Base-by-base conservation (phyloP, 2,329 filamentous ascomycete species). In the Thermochaetoides dissita region DNA sequence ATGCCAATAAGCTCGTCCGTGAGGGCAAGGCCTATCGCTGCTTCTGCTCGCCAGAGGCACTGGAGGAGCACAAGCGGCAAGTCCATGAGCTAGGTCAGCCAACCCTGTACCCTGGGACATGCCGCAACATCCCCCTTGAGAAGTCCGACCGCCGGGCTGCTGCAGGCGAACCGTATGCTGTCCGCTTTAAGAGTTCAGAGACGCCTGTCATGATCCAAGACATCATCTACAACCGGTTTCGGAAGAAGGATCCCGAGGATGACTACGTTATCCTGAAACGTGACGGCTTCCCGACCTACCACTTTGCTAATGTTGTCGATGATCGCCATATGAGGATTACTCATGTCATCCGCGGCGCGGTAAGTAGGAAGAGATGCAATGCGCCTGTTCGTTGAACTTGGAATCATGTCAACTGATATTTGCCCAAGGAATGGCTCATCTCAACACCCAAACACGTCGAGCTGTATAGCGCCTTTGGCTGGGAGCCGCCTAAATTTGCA, bases 321-420 rank as follows among this genome's bases (percentile, higher is more conserved):
- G 91, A 98, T 56, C 85, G 95, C 59, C 68, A 82, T 46, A 98
- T 98, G 91, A 67, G 84, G 46, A 93, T 98, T 51, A 95, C 88
- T 0, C 89, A 96, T 60, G 91, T 98, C 10, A 84, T 98, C 45
- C 79, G 91, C 35, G 91, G 89, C 41, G 81, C 82, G 28, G 80
- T 83, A 62, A 54, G 72, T 61, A 24, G 17, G 17, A 24, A 5
- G 17, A 24, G 17, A 24, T 3, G 3, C 17, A 24, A 24, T 24
- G 17, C 5, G 17, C 17, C 17, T 3, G 5, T 5, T 24, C 17
- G 17, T 24, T 24, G 17, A 24, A 24, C 17, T 5, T 24, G 17
- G 17, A 24, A 24, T 3, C 17, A 24, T 24, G 3, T 24, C 17
- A 24, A 10, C n/a, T 3, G 6, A 34, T 6, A 9, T 3, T 32